phyloP scores from a whole-genome alignment of 179 eudicot genomes.

The Beta macrorhiza region DNA sequence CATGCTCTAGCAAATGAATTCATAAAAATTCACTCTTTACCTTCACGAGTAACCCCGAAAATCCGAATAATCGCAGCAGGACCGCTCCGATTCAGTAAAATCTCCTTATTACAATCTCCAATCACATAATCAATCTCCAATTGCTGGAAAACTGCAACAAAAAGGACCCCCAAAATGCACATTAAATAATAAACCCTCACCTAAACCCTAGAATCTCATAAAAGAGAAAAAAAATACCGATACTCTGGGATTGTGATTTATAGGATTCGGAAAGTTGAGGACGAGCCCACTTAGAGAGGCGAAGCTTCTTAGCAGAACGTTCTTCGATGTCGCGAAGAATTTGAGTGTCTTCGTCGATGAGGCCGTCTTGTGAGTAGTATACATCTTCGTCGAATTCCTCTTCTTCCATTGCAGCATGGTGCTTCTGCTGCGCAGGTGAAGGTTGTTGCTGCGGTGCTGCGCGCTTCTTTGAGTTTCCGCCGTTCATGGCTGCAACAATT shows the following conservation, averaged over 20 bases:
- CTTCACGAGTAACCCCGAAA: constrained; percentile 88
- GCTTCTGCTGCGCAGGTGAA: constrained; percentile 40
- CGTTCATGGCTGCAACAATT: constrained; percentile 36
- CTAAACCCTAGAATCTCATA: constrained; percentile 3
- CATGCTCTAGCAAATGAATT: not conserved
- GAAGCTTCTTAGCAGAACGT: constrained; percentile 46
- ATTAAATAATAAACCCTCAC: not conserved
- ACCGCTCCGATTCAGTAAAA: constrained; percentile 65
- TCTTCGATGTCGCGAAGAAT: constrained; percentile 62
- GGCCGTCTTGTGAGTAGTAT: constrained; percentile 60
- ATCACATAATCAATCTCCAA: constrained; percentile 90
- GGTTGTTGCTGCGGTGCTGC: constrained; percentile 31
- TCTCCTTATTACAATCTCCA: constrained; percentile 65
- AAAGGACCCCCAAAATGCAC: constrained; percentile 8
- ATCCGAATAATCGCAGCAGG: constrained; percentile 84
- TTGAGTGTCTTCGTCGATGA: constrained; percentile 56
- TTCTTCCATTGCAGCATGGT: constrained; percentile 58
- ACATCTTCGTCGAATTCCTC: constrained; percentile 88
- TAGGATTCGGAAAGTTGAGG: constrained; percentile 50
- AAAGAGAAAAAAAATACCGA: constrained; percentile 33
- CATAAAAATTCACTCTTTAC: constrained; percentile 29
- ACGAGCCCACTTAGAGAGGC: constrained; percentile 81
- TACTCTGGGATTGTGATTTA: constrained; percentile 41
- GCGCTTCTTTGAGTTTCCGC: constrained; percentile 51
- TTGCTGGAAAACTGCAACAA: constrained; percentile 74